These are phyloP conservation scores for Zizania palustris DNA, from an alignment of 202 grass and related monocot species.

Conservation along the genomic window DNA sequence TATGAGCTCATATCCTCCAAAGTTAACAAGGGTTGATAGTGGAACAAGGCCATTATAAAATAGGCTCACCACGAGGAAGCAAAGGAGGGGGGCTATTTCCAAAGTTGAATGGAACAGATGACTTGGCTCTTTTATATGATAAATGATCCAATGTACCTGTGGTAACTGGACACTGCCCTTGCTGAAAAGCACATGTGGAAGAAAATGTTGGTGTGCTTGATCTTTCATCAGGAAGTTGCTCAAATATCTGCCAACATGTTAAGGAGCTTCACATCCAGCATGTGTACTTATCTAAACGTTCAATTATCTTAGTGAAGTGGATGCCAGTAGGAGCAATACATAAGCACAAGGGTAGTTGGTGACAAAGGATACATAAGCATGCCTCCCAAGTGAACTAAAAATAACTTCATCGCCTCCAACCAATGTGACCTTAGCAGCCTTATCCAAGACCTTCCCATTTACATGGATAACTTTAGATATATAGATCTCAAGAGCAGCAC, in stretches of 20 bases:
- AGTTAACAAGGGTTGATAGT: conserved; percentile 1
- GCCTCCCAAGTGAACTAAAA: conserved; percentile 70
- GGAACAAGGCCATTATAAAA: conserved; percentile 24
- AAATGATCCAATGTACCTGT: conserved; percentile 51
- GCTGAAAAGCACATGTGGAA: conserved; percentile 38
- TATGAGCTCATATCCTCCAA: conserved; percentile 23
- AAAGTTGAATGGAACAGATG: conserved; percentile 50
- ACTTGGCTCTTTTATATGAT: conserved; percentile 54
- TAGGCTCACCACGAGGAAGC: conserved; percentile 62
- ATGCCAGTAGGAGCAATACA: conserved; percentile 10
- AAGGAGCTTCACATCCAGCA: conserved; percentile 48
- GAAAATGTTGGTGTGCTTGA: conserved; percentile 46
- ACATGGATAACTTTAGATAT: conserved; percentile 76
- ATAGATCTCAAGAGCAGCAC: conserved; percentile 72
- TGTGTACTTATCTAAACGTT: conserved; percentile 14
- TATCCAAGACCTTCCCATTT: conserved; percentile 87
- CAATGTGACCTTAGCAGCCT: conserved; percentile 69
- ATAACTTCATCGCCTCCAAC: conserved; percentile 84
- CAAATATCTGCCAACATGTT: conserved; percentile 76
- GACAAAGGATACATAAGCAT: conserved; percentile 89
- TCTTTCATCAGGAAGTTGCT: conserved; percentile 81
- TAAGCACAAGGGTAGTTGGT: conserved; percentile 15
- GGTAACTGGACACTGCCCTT: conserved; percentile 37
- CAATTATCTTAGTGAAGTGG: neutral
- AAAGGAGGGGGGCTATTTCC: conserved; percentile 62